phyloP scores from a whole-genome alignment of 192 early-diverging fungal genomes.

The Rhizoclosmatium sp. region DNA sequence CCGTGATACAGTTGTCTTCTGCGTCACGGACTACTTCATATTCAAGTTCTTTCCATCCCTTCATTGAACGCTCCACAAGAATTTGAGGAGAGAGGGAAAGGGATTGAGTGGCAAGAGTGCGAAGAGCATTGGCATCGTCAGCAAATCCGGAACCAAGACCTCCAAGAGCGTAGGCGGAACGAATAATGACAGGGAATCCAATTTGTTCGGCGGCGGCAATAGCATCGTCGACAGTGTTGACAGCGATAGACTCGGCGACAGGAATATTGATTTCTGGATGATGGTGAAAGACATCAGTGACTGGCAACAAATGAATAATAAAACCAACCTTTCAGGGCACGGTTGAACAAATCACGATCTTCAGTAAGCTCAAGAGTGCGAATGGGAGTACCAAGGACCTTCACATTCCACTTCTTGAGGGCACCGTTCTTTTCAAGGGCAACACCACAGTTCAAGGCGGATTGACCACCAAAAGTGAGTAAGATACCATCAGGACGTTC shows the following conservation, averaged over 20 bases:
- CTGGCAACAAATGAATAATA: not conserved
- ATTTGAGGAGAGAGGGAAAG: constrained; percentile 90
- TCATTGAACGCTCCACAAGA: constrained; percentile 94
- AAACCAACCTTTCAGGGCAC: constrained; percentile 77
- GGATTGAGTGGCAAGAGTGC: constrained; percentile 81
- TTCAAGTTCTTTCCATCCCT: constrained; percentile 99
- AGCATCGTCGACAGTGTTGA: constrained; percentile 86
- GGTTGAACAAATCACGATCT: constrained; percentile 95
- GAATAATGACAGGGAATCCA: constrained; percentile 93
- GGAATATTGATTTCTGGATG: constrained; percentile 79
- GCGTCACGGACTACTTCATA: constrained; percentile 99
- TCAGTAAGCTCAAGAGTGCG: constrained; percentile 89
- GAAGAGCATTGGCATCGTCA: constrained; percentile 73
- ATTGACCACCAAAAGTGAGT: constrained; percentile 97
- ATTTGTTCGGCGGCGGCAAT: constrained; percentile 84
- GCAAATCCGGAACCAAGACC: constrained; percentile 99
- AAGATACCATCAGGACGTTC: constrained; percentile 96
- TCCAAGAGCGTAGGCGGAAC: constrained; percentile 93
- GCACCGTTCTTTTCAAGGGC: constrained; percentile 84
- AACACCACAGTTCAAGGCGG: constrained; percentile 94
- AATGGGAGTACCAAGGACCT: constrained; percentile 96
- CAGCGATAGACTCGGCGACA: constrained; percentile 88
- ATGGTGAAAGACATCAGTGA: not conserved
- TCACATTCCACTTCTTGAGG: constrained; percentile 81
- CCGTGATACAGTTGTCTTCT: constrained; percentile 97